These are phyloP conservation scores for Ettlia oleoabundans DNA, from an alignment of 139 green algal genomes.

Conservation along the genomic window DNA sequence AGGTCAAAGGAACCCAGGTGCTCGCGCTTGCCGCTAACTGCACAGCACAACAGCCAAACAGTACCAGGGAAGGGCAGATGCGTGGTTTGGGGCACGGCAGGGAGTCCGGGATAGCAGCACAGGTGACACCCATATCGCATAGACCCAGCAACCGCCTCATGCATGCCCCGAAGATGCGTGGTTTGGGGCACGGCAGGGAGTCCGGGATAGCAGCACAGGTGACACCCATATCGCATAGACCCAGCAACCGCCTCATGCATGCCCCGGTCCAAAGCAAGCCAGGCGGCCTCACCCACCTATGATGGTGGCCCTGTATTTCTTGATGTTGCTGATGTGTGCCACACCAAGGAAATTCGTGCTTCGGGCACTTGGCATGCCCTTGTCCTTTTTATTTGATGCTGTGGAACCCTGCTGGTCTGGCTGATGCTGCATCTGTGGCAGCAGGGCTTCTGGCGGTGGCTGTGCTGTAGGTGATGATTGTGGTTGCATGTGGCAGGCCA, in stretches of 20 bases:
- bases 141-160: no score
- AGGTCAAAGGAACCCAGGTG: not conserved
- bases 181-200: not conserved
- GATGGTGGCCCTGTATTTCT: not conserved
- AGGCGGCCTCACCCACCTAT: not conserved
- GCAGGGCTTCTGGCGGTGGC: not conserved
- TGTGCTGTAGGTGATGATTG: no score
- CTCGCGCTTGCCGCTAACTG: not conserved
- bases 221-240: no score
- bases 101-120: no score
- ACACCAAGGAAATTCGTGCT: constrained; percentile 8
- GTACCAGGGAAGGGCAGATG: not conserved
- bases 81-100: not conserved
- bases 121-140: no score
- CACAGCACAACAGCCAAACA: not conserved
- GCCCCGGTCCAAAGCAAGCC: no score
- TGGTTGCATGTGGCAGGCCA: no score
- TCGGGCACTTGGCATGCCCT: no score
- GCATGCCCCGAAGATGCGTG: no score
- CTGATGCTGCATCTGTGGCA: not conserved
- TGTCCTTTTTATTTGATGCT: not conserved
- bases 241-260: no score
- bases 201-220: no score
- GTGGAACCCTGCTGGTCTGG: not conserved
- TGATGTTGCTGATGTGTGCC: not conserved